A percentile compares a stretch with the other conserved stretches of the same genome.
phyloP scores from a whole-genome alignment of 2,329 filamentous ascomycete species.

The Fusarium heterosporum region DNA sequence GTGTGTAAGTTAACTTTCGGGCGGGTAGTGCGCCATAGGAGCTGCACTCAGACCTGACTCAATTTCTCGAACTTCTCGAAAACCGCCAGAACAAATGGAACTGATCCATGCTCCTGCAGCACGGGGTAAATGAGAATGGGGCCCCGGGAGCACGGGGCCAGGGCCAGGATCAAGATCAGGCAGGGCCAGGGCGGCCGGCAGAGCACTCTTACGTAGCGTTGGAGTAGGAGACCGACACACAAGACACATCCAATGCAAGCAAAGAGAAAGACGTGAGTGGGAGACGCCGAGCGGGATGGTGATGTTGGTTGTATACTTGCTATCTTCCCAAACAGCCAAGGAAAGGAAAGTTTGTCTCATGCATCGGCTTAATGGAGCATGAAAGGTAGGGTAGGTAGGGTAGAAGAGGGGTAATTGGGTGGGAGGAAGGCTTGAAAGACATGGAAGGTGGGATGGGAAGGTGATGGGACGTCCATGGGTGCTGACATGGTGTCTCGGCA shows the following conservation, averaged over 20 bases:
- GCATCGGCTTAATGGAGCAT: neutral
- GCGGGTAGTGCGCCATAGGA: constrained; percentile 25
- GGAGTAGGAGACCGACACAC: constrained; percentile 7
- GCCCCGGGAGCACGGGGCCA: constrained; percentile 40
- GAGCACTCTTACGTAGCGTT: constrained; percentile 24
- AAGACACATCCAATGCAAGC: constrained; percentile 3
- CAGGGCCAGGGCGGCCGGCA: constrained; percentile 15
- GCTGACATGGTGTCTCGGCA: neutral
- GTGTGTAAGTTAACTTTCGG: constrained; percentile 17
- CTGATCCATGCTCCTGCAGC: constrained; percentile 41
- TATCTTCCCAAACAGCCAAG: neutral
- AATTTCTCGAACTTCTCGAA: constrained; percentile 45
- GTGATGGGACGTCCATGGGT: constrained; percentile 6
- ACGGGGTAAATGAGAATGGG: constrained; percentile 43
- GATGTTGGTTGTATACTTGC: neutral
- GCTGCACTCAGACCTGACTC: constrained; percentile 3
- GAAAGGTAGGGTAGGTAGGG: neutral
- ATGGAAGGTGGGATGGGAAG: constrained; percentile 21
- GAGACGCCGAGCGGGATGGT: constrained; percentile 16
- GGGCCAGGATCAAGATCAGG: constrained; percentile 10
- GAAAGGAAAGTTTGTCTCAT: constrained; percentile 9
- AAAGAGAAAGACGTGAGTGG: neutral
- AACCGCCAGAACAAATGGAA: constrained; percentile 43
- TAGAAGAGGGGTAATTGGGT: neutral
- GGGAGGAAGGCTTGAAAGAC: constrained; percentile 27